Evolutionary conservation across 1,139 yeast genomes (phyloP).

Genomic region (Saccharomyces hybrid): DNA sequence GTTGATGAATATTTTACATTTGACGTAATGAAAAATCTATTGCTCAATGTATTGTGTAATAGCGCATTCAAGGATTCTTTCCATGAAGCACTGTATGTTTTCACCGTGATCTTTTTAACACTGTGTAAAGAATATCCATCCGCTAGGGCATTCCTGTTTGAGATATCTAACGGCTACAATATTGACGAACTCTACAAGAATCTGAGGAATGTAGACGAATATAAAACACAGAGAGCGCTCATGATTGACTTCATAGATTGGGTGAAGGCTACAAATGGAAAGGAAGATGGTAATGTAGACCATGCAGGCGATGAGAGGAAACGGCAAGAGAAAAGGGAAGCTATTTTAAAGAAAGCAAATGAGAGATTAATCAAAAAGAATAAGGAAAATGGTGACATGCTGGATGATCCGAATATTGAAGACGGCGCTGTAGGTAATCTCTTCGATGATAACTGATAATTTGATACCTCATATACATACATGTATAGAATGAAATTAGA

Average conservation of each 20-base stretch:
- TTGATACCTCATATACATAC: background rate
- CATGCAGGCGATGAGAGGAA: conserved; percentile 33
- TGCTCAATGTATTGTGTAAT: conserved; percentile 59
- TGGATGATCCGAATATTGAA: conserved; percentile 62
- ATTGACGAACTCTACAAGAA: conserved; percentile 50
- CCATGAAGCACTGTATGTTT: conserved; percentile 81
- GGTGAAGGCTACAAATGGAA: conserved; percentile 36
- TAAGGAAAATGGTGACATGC: conserved; percentile 47
- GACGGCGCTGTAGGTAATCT: conserved; percentile 52
- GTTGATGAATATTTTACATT: conserved; percentile 70
- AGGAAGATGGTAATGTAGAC: conserved; percentile 31
- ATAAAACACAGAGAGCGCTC: conserved; percentile 68
- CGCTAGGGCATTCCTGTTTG: conserved; percentile 33
- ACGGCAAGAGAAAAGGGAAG: conserved; percentile 37
- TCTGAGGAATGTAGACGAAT: conserved; percentile 52
- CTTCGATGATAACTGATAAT: conserved; percentile 33
- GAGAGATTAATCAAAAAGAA: conserved; percentile 43
- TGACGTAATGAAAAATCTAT: conserved; percentile 40
- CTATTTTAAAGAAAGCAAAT: conserved; percentile 33
- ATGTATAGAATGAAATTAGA: background rate
- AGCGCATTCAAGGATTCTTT: conserved; percentile 81
- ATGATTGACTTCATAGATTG: conserved; percentile 55
- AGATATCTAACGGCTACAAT: conserved; percentile 37
- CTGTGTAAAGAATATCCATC: conserved; percentile 50
- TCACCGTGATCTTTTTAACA: conserved; percentile 71